A percentile compares a stretch with the other conserved stretches of the same genome.
phyloP scores from a whole-genome alignment of 2,329 filamentous ascomycete genomes.

The Coniochaeta prunicola region DNA sequence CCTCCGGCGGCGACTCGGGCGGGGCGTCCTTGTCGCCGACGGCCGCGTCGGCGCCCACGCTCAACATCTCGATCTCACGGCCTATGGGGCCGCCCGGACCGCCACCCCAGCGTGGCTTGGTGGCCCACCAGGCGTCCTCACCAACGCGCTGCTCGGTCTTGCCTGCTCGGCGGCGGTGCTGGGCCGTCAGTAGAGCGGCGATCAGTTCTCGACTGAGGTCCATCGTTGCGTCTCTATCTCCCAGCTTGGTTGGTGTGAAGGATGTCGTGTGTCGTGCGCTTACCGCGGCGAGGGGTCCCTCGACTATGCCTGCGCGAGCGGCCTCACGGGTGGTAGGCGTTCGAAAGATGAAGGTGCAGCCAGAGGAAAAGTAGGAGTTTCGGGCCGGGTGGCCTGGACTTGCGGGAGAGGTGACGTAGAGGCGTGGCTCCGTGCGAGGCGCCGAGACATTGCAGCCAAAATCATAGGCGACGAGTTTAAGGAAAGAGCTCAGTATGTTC shows the following conservation, averaged over 20 bases:
- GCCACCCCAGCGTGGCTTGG: conserved; percentile 54
- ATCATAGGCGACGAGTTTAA: conserved; percentile 59
- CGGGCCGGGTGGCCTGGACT: conserved; percentile 19
- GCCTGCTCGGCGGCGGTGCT: conserved; percentile 54
- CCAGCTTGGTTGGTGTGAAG: conserved; percentile 28
- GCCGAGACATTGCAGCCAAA: conserved; percentile 56
- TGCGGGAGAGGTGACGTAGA: conserved; percentile 39
- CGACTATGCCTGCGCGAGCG: conserved; percentile 50
- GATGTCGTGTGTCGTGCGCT: conserved; percentile 47
- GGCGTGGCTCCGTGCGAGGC: conserved; percentile 50
- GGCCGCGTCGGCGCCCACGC: conserved; percentile 25
- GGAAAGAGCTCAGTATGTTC: conserved; percentile 48
- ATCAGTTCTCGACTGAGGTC: conserved; percentile 56
- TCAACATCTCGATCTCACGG: conserved; percentile 42
- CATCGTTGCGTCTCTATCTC: conserved; percentile 44
- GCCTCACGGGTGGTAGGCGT: conserved; percentile 52
- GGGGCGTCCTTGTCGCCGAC: conserved; percentile 38
- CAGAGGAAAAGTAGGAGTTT: conserved; percentile 50
- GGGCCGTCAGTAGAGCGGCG: conserved; percentile 54
- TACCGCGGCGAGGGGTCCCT: conserved; percentile 55
- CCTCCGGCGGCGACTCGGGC: conserved; percentile 11
- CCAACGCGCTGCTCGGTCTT: conserved; percentile 49
- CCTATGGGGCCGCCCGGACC: conserved; percentile 56
- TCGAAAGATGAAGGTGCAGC: conserved; percentile 53
- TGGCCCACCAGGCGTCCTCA: conserved; percentile 55